Conservation (phyloP, 1,284 basidiomycete genomes). For the Ceratobasidium papillatum region DNA sequence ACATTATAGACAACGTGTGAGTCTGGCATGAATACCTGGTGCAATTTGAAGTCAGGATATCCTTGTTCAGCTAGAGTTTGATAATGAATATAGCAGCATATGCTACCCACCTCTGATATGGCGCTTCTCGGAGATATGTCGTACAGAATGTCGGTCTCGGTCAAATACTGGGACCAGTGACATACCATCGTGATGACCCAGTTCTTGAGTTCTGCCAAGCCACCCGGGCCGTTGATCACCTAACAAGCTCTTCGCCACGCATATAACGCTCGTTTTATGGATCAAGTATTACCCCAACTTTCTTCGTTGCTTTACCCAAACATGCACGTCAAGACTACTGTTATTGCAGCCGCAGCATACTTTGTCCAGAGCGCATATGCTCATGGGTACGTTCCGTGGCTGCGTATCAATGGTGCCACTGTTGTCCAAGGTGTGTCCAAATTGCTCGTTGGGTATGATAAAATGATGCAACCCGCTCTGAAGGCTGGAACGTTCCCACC, state of each 20-base stretch:
- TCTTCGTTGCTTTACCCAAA: background rate
- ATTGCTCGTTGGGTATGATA: no score
- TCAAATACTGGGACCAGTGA: background rate
- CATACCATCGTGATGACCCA: background rate
- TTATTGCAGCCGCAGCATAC: background rate
- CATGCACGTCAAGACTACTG: constrained; percentile 9
- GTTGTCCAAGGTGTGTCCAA: constrained; percentile 8
- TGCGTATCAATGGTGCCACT: constrained; percentile 23
- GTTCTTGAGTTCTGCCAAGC: background rate
- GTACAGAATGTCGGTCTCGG: constrained; percentile 16
- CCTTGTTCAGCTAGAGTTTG: background rate
- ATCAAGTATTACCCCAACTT: background rate
- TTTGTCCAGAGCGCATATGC: constrained; percentile 16
- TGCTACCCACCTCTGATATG: background rate
- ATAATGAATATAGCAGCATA: background rate
- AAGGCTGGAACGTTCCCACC: constrained; percentile 17
- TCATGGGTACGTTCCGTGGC: constrained; percentile 34
- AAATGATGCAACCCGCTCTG: background rate
- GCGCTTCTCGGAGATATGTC: constrained; percentile 14
- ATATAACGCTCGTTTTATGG: background rate
- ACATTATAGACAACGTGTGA: background rate
- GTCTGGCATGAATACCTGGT: background rate
- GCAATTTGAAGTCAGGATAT: background rate
- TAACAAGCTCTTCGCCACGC: background rate
- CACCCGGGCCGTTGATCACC: background rate